Evolutionary conservation across 768 basidiomycete species (phyloP), one percentile per base, ranked within the genome.

Genomic region (Panaeolus papilionaceus): DNA sequence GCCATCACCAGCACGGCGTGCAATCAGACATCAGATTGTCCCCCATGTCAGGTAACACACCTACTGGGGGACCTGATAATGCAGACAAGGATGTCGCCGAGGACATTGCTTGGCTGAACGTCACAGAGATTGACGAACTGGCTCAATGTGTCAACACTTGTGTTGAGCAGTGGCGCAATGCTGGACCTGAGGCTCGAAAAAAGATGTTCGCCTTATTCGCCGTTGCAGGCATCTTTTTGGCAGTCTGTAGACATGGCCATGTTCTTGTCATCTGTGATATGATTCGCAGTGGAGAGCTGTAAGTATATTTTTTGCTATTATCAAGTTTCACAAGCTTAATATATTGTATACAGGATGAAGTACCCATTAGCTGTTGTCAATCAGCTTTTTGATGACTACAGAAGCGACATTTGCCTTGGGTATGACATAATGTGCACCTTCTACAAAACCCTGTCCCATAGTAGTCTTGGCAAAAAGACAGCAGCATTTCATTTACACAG

Each of bases 371-470:
- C 73, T 2, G 39, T 73, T 14, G 68, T 71, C 11, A 47, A 72
- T 37, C 44, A 4, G 0, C 66, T 78, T 0, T 38, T 74, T 0
- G 66, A 74, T 0, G 61, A 6, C 0, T 74, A 69, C 54, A 74
- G 74, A 0, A 9, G 8, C 0, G 64, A 68, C 16, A 54, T 76
- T 2, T 68, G 70, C 1, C 28, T 69, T 10, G 75, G 71, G 0
- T 78, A 77, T 45, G 77, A 79, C 49, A 77, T 77, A 37, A 71
- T 69, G 54, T 79, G 77, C 47, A 68, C 67, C 2, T 77, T 78
- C 39, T 49, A 61, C 37, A 76, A 66, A 20, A 78, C 75, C 0
- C 71, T 77, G 5, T 11, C 23, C 0, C 44, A 51, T 8, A 76
- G 75, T 44, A 38, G 61, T 0, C 73, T 79, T 23, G 73, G 72